A percentile compares a stretch with the other conserved stretches of the same genome.
Evolutionary conservation across 2,329 filamentous ascomycete genomes (phyloP).

Genomic region (Phyllosticta paracitricarpa): DNA sequence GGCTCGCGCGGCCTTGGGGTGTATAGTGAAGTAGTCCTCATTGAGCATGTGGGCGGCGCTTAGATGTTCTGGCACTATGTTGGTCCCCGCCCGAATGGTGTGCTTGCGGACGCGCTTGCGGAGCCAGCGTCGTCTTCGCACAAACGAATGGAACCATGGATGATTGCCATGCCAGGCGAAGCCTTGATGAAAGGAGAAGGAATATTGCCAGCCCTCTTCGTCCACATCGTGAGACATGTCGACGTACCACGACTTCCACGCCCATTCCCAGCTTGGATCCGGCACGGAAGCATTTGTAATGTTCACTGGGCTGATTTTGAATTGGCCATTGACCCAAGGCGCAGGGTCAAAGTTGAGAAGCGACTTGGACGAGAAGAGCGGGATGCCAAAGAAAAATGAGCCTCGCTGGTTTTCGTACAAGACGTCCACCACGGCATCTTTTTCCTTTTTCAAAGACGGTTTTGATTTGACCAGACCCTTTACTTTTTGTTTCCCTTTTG

Average conservation of each 20-base stretch:
- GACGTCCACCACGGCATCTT: constrained; percentile 53
- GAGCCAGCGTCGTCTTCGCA: constrained; percentile 82
- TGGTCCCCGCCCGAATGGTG: not conserved
- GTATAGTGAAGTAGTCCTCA: constrained; percentile 70
- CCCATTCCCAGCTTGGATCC: constrained; percentile 93
- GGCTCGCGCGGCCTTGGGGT: constrained; percentile 33
- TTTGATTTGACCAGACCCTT: constrained; percentile 17
- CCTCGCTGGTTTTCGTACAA: constrained; percentile 95
- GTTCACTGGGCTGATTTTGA: constrained; percentile 51
- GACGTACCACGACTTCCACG: constrained; percentile 60
- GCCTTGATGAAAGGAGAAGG: constrained; percentile 60
- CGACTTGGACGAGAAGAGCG: constrained; percentile 79
- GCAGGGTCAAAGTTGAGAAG: constrained; percentile 77
- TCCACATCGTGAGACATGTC: constrained; percentile 76
- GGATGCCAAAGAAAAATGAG: constrained; percentile 76
- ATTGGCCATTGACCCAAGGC: constrained; percentile 64
- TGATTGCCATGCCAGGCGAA: constrained; percentile 71
- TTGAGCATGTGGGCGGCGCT: constrained; percentile 57
- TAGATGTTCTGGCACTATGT: constrained; percentile 9
- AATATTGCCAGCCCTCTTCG: constrained; percentile 93
- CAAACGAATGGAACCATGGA: constrained; percentile 90
- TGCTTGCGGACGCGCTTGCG: constrained; percentile 8
- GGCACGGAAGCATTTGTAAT: constrained; percentile 86
- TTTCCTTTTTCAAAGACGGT: constrained; percentile 22
- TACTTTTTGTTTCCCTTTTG: constrained; percentile 17